phyloP scores from a whole-genome alignment of 2,329 filamentous ascomycete genomes.

The Akanthomyces dipterigenus region DNA sequence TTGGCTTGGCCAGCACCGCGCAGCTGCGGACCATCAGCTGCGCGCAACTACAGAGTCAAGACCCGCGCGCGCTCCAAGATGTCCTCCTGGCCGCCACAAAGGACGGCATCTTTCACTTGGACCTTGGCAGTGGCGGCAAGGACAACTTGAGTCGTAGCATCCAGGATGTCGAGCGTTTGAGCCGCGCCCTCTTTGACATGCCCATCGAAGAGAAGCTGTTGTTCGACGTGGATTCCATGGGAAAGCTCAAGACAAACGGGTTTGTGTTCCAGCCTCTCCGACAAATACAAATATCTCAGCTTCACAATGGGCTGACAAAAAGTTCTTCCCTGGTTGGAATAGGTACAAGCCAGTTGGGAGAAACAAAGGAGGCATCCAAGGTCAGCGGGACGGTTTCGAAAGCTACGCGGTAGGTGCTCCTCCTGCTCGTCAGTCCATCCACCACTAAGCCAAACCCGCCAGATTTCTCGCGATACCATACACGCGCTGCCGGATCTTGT shows the following conservation, averaged over 20 bases:
- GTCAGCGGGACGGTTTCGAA: constrained; percentile 1
- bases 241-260: background rate
- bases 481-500: background rate
- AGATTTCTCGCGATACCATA: background rate
- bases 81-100: background rate
- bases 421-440: too few relatives aligned
- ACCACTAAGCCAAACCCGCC: background rate
- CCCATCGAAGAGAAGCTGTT: background rate
- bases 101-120: background rate
- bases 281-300: background rate
- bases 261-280: background rate
- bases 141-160: background rate
- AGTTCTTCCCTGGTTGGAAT: background rate
- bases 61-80: background rate
- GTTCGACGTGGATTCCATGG: background rate
- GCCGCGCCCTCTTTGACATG: background rate
- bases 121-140: background rate
- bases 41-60: background rate
- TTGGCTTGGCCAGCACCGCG: background rate
- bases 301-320: background rate
- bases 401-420: background rate
- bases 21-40: background rate
- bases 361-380: background rate
- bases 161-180: background rate
- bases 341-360: background rate